Evolutionary conservation across 805 yeast genomes (phyloP).

Genomic region (Groenewaldozyma salmanticensis): DNA sequence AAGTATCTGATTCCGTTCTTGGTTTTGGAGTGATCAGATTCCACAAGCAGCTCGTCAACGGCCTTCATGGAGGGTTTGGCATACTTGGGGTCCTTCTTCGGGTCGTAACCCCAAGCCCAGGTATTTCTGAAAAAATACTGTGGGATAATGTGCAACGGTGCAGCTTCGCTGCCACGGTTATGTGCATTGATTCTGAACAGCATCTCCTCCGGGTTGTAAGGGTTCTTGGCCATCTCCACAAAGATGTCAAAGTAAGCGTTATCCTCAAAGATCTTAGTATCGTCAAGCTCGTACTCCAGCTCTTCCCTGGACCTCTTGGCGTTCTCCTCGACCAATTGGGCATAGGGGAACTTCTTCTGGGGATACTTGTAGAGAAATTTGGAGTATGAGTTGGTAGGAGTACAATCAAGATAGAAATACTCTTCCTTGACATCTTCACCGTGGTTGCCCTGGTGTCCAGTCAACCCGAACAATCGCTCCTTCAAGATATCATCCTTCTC

Average conservation of each 20-base stretch:
- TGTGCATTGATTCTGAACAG: conserved; percentile 80
- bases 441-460: conserved; percentile 90
- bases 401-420: conserved; percentile 72
- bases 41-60: conserved; percentile 30
- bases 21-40: conserved; percentile 56
- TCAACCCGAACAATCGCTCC: conserved; percentile 79
- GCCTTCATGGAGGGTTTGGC: conserved; percentile 5
- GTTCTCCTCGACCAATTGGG: conserved; percentile 59
- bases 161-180: conserved; percentile 71
- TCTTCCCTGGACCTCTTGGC: conserved; percentile 56
- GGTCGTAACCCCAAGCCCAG: conserved; percentile 80
- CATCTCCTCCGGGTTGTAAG: conserved; percentile 68
- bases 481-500: conserved; percentile 77
- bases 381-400: conserved; percentile 89
- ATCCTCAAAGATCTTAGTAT: conserved; percentile 56
- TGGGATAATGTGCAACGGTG: conserved; percentile 83
- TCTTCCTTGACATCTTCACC: conserved; percentile 82
- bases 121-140: conserved; percentile 79
- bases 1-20: conserved; percentile 58
- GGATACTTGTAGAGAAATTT: conserved; percentile 89
- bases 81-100: conserved; percentile 25
- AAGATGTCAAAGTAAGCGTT: conserved; percentile 78
- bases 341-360: conserved; percentile 74
- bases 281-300: conserved; percentile 72
- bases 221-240: conserved; percentile 83